Evolutionary conservation across 2,329 filamentous ascomycete species (phyloP).

Genomic region (Incumbomyces delicatus): DNA sequence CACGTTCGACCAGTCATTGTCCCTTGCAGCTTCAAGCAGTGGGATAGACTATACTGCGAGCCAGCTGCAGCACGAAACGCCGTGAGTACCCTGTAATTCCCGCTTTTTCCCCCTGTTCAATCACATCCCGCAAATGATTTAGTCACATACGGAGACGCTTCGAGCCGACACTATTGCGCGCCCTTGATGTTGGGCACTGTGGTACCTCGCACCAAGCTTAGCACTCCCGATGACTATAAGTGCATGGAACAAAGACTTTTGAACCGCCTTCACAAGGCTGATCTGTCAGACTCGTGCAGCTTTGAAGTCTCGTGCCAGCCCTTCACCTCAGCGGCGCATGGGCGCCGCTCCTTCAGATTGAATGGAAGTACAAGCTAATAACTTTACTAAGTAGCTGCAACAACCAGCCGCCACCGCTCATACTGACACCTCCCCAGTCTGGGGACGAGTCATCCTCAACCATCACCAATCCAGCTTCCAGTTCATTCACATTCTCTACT

Average conservation of each 20-base stretch:
- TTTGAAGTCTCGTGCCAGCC: too few species aligned
- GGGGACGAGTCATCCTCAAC: constrained; percentile 43
- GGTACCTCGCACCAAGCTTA: neutral
- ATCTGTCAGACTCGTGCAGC: too few species aligned
- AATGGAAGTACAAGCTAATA: constrained; percentile 2
- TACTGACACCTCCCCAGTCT: constrained; percentile 43
- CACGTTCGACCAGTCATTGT: neutral
- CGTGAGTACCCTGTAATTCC: constrained; percentile 4
- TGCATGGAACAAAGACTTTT: too few species aligned
- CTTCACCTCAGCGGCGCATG: too few species aligned
- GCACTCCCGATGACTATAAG: too few species aligned
- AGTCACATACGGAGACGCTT: neutral
- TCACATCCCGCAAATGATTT: neutral
- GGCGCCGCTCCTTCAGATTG: too few species aligned
- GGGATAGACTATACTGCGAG: constrained; percentile 1
- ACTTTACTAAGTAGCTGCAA: constrained; percentile 3
- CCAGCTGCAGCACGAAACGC: constrained; percentile 3
- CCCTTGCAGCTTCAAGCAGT: neutral
- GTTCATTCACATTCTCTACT: constrained; percentile 36
- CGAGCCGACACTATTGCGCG: neutral
- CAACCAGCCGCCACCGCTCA: constrained; percentile 32
- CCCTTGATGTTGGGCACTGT: constrained; percentile 3
- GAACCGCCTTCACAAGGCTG: too few species aligned
- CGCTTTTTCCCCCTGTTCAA: neutral
- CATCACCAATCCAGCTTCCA: constrained; percentile 42